A percentile compares a stretch with the other conserved stretches of the same genome.
These are phyloP conservation scores for Yamadazyma diddensiae DNA, from an alignment of 1,139 yeast species.

Conservation along the genomic window DNA sequence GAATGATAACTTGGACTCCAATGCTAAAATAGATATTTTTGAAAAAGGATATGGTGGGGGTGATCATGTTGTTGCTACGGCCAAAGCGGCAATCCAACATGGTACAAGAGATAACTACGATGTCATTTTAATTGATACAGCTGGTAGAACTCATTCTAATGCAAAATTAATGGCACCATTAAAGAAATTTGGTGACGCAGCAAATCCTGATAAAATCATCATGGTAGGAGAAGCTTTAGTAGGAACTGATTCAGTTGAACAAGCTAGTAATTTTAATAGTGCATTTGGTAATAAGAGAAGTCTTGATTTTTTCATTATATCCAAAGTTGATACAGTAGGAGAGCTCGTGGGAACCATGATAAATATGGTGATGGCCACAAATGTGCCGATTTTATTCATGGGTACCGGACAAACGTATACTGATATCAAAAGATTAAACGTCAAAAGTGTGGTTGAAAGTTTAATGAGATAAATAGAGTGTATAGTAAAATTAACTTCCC, in stretches of 20 bases:
- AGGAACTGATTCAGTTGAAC: slow-evolving; percentile 96
- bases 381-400: slow-evolving; percentile 90
- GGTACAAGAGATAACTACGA: slow-evolving; percentile 61
- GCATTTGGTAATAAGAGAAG: slow-evolving; percentile 86
- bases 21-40: slow-evolving; percentile 68
- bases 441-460: slow-evolving; percentile 87
- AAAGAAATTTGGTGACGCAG: slow-evolving; percentile 93
- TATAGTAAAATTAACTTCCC: neutral
- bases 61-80: slow-evolving; percentile 86
- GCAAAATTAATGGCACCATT: slow-evolving; percentile 93
- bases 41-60: slow-evolving; percentile 98
- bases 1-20: slow-evolving; percentile 34
- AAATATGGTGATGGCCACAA: slow-evolving; percentile 95
- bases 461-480: slow-evolving; percentile 45
- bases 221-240: slow-evolving; percentile 99
- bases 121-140: slow-evolving; percentile 91
- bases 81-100: slow-evolving; percentile 85
- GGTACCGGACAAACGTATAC: slow-evolving; percentile 98
- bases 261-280: slow-evolving; percentile 86
- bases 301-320: slow-evolving; percentile 86
- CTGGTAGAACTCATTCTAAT: slow-evolving; percentile 96
- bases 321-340: slow-evolving; percentile 97
- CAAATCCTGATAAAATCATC: slow-evolving; percentile 91
- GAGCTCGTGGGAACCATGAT: slow-evolving; percentile 96
- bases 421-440: slow-evolving; percentile 88